Evolutionary conservation across 768 basidiomycete species (phyloP), one percentile per base, ranked within the genome.

Genomic region (Tylopilus sp.): DNA sequence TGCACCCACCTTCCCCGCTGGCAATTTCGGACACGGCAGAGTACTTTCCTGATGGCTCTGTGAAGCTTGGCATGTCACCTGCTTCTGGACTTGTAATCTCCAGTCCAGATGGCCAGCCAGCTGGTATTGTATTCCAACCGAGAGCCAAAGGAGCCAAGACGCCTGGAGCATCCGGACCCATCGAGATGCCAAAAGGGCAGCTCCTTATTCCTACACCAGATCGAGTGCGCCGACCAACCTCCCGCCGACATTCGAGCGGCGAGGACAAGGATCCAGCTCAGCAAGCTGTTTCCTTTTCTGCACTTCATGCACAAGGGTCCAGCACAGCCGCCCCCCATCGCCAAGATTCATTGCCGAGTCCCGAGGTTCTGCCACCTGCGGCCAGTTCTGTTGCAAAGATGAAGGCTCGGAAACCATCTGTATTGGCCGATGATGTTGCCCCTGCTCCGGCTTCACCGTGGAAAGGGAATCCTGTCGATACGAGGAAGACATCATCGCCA

Each of bases 121-220:
- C 91, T n/a, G 95, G 94, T 11, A 95, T 99, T 51, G 91, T 94
- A 73, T 99, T 98, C 70, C 88, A 94, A 55, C 95, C 95, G 2
- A 76, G 79, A 26, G 72, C 68, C 55, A 56, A 80, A 71, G 66
- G 75, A 57, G 12, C 66, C 62, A 70, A 58, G 52, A 48, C 58
- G 9, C 61, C 66, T 43, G 73, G 71, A 40, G 69, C 69, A 22
- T 8, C 47, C 1, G 39, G 56, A 2, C 61, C 67, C 9, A 75
- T 77, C 71, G 82, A 83, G 50, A 56, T 78, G 21, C 76, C 78
- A 51, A 75, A 73, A 50, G 73, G 73, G 2, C 71, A 69, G 35
- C 62, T 69, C 40, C 59, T 70, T 26, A 53, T 66, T 9, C 57
- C 69, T 42, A 47, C 58, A 21, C 57, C 65, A 4, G 69, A 70